Evolutionary conservation across 2,329 filamentous ascomycete genomes (phyloP).

Genomic region (Ophiosphaerella herpotricha): DNA sequence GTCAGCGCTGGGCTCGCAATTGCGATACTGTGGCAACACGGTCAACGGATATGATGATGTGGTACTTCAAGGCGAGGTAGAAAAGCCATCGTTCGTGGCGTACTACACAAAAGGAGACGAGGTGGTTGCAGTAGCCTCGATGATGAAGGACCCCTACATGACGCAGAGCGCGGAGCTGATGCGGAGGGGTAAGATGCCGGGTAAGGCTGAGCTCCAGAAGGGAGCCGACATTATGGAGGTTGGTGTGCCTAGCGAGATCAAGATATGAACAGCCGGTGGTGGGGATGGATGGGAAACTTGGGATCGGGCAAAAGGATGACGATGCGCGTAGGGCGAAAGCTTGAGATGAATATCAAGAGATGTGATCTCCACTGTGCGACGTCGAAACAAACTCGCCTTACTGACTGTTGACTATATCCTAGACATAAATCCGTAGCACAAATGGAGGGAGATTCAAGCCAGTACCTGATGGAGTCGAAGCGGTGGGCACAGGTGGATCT

Average conservation of each 20-base stretch:
- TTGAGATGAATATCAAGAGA: conserved; percentile 10
- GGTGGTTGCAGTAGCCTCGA: conserved; percentile 86
- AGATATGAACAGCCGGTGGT: conserved; percentile 40
- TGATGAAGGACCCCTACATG: conserved; percentile 80
- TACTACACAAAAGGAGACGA: conserved; percentile 88
- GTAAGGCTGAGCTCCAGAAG: conserved; percentile 73
- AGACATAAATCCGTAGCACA: conserved; percentile 11
- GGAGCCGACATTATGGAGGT: conserved; percentile 58
- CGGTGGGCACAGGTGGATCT: conserved; percentile 16
- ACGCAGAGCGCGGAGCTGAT: conserved; percentile 81
- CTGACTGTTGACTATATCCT: conserved; percentile 8
- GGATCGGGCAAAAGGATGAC: not conserved
- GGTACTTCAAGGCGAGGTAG: conserved; percentile 73
- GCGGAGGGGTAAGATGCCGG: conserved; percentile 78
- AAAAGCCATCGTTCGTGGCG: conserved; percentile 78
- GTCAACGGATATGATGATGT: conserved; percentile 82
- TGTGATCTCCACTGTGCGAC: conserved; percentile 18
- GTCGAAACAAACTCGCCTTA: conserved; percentile 16
- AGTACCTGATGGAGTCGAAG: not conserved
- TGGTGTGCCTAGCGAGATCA: conserved; percentile 51
- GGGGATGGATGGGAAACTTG: not conserved
- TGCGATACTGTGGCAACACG: conserved; percentile 93
- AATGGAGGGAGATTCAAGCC: conserved; percentile 9
- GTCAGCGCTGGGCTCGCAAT: conserved; percentile 86
- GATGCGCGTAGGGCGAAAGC: conserved; percentile 9